Evolutionary conservation across 495 filamentous ascomycete species (phyloP).

Genomic region (Penicillium simplicissimum): DNA sequence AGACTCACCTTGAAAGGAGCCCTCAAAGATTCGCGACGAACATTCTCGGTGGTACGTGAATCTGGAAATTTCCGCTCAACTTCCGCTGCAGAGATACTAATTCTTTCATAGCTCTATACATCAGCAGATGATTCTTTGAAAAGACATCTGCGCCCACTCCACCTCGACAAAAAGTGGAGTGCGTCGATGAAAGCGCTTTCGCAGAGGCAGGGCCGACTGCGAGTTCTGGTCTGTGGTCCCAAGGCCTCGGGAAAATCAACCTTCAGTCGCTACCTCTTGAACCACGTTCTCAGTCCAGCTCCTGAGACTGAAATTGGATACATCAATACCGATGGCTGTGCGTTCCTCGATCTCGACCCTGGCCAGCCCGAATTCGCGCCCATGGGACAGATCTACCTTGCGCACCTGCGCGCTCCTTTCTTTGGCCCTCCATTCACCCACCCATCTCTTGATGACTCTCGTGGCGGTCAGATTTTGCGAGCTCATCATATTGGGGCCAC

Average conservation of each 20-base stretch:
- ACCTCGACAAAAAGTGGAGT: conserved; percentile 66
- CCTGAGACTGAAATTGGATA: conserved; percentile 37
- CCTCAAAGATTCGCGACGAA: conserved; percentile 29
- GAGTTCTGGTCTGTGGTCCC: conserved; percentile 69
- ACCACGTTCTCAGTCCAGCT: conserved; percentile 64
- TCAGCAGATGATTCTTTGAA: conserved; percentile 51
- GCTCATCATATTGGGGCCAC: conserved; percentile 73
- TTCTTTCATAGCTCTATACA: conserved; percentile 39
- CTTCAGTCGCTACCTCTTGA: conserved; percentile 73
- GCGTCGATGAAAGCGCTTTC: conserved; percentile 42
- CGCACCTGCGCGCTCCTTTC: conserved; percentile 61
- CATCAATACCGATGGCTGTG: conserved; percentile 48
- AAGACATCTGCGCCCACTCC: conserved; percentile 58
- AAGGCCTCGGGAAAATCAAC: conserved; percentile 88
- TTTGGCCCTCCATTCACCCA: conserved; percentile 78
- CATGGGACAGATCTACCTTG: conserved; percentile 74
- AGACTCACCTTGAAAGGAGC: conserved; percentile 37
- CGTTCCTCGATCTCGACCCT: conserved; percentile 79
- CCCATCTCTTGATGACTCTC: conserved; percentile 44
- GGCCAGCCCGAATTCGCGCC: conserved; percentile 81
- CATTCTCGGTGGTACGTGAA: conserved; percentile 47
- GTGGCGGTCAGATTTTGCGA: conserved; percentile 50
- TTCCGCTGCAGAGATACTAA: conserved; percentile 10
- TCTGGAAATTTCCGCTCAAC: background rate
- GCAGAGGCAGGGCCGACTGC: conserved; percentile 38